Evolutionary conservation across 2,329 filamentous ascomycete species (phyloP).

Genomic region (Botryotinia narcissicola): DNA sequence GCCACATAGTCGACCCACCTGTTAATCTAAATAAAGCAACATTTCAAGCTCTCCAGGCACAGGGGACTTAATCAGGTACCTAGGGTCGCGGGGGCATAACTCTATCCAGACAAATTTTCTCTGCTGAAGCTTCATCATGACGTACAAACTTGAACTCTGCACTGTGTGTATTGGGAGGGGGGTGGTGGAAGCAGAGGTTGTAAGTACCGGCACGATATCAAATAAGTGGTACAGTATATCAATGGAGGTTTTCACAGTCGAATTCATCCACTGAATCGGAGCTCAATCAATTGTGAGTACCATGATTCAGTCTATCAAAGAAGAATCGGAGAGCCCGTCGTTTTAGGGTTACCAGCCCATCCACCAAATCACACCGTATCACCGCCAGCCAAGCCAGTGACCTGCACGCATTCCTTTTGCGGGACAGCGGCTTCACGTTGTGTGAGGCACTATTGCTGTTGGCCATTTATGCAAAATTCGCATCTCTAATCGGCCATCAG

Average conservation of each 20-base stretch:
- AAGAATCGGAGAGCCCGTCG: constrained; percentile 1
- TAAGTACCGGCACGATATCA: neutral
- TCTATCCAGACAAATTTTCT: neutral
- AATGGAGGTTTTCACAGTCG: neutral
- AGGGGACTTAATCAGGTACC: neutral
- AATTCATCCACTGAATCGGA: neutral
- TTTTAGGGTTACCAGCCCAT: neutral
- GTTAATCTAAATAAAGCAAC: constrained; percentile 18
- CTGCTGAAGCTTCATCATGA: neutral
- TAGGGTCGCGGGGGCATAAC: neutral
- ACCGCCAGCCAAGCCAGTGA: constrained; percentile 18
- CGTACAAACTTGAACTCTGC: neutral
- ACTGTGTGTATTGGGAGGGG: neutral
- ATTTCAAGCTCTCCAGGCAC: constrained; percentile 11
- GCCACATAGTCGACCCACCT: constrained; percentile 5
- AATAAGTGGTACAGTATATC: neutral
- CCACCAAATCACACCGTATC: constrained; percentile 12
- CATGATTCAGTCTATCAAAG: neutral
- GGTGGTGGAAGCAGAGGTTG: neutral
- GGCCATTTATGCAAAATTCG: constrained; percentile 5
- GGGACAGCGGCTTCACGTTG: constrained; percentile 8
- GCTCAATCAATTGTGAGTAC: neutral
- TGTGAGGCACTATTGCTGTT: constrained; percentile 8
- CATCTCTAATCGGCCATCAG: neutral
- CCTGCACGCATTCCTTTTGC: constrained; percentile 13